Evolutionary conservation across 352 stramenopile species (phyloP), one percentile per base, ranked within the genome.

Genomic region (Bremia lactucae): DNA sequence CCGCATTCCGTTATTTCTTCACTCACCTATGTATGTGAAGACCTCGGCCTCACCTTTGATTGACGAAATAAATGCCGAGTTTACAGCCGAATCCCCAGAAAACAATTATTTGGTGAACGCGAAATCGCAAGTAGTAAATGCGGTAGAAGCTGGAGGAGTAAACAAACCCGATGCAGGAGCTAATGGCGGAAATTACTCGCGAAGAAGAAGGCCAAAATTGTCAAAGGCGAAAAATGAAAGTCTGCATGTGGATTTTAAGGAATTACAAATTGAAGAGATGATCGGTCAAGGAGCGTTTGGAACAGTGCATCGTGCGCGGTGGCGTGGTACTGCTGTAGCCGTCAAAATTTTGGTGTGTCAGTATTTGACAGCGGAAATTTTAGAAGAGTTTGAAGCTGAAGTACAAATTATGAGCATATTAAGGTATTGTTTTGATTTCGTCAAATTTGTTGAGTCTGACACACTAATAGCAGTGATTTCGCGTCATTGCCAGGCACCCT

Each of bases 331-430:
- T 44, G 64, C 67, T 0, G 78, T 94, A 14, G 81, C 81, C 0
- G 74, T 94, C 28, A 94, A 94, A 58, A 83, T 94, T 31, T 31
- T 94, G 19, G 72, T 90, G 6, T 87, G 72, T 36, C 80, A 92
- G 53, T 68, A 90, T 45, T 43, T 92, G 25, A 90, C 77, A 1
- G 58, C 65, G n/a, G 80, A 92, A 35, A 83, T 92, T 22, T 49
- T 92, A 26, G 77, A 88, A 59, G 79, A 92, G 38, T 92, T 92
- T 33, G 79, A 89, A 45, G 83, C 79, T 1, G 79, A 92, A 55
- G 79, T 92, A 45, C 74, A 92, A 66, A 88, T 92, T 58, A 92
- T 92, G 79, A 92, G 76, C 58, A 88, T 91, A 31, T 56, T 91
- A 48, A 64, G 79, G 79, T 91, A 65, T 19, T 25, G 8, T 23